These are phyloP conservation scores for Xylogone sp. DNA, from an alignment of 2,329 filamentous ascomycete species.

Conservation along the genomic window DNA sequence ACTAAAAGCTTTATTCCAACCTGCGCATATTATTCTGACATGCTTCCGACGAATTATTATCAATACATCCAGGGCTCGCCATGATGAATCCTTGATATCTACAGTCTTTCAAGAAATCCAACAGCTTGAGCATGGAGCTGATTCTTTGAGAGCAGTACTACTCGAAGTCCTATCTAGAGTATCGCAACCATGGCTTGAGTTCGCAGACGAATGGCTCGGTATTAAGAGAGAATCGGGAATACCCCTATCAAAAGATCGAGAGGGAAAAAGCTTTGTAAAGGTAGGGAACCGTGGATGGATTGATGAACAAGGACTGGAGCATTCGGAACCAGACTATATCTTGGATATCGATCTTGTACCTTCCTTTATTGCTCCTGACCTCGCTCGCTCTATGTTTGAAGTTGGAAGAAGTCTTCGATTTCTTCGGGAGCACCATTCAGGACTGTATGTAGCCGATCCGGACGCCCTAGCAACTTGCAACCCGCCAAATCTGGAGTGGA, in stretches of 20 bases:
- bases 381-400: conserved; percentile 72
- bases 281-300: conserved; percentile 50
- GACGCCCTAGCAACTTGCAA: conserved; percentile 40
- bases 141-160: conserved; percentile 59
- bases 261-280: conserved; percentile 54
- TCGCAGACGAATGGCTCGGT: conserved; percentile 73
- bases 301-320: conserved; percentile 56
- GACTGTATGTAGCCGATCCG: conserved; percentile 62
- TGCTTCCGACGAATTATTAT: conserved; percentile 26
- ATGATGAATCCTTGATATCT: conserved; percentile 60
- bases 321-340: conserved; percentile 55
- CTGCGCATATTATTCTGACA: conserved; percentile 24
- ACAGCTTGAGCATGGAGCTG: conserved; percentile 59
- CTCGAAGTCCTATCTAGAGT: conserved; percentile 63
- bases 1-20: conserved; percentile 26
- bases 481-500: conserved; percentile 61
- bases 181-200: conserved; percentile 62
- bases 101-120: conserved; percentile 59
- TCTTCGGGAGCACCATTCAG: conserved; percentile 64
- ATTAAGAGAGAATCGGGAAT: conserved; percentile 55
- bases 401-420: conserved; percentile 73
- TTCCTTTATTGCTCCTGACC: conserved; percentile 65
- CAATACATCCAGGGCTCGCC: conserved; percentile 29
- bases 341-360: conserved; percentile 66
- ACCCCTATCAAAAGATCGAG: conserved; percentile 45